These are phyloP conservation scores for Leccinum rimulosum DNA, from an alignment of 768 basidiomycete species.

Conservation along the genomic window DNA sequence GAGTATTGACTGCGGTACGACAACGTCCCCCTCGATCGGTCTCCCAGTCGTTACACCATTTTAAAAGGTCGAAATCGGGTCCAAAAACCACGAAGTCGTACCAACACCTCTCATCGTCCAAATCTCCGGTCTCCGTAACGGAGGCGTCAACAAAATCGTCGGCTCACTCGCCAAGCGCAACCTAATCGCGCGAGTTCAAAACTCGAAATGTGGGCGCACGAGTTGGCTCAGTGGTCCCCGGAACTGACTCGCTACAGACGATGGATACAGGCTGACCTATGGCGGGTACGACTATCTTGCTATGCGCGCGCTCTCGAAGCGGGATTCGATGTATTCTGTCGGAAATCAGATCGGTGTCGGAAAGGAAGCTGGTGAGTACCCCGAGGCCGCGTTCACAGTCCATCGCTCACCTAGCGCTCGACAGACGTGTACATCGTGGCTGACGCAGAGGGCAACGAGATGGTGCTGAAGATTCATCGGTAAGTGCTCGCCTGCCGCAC, in stretches of 20 bases:
- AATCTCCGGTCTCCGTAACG: constrained; percentile 88
- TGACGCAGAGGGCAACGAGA: constrained; percentile 76
- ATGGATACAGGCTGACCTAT: constrained; percentile 95
- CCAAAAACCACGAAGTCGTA: constrained; percentile 96
- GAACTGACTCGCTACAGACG: constrained; percentile 54
- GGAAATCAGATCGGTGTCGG: constrained; percentile 99
- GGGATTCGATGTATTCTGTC: constrained; percentile 85
- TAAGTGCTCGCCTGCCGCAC: constrained; percentile 26
- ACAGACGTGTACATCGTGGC: constrained; percentile 87
- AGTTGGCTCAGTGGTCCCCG: not conserved
- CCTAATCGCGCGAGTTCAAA: constrained; percentile 85
- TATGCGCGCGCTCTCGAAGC: constrained; percentile 87
- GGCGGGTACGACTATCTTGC: constrained; percentile 98
- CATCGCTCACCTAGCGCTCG: constrained; percentile 4
- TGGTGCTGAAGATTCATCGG: constrained; percentile 95
- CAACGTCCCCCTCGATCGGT: not conserved
- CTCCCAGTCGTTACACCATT: constrained; percentile 3
- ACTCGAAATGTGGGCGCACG: constrained; percentile 72
- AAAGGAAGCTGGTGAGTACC: constrained; percentile 83
- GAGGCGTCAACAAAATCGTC: constrained; percentile 91
- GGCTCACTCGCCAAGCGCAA: constrained; percentile 90
- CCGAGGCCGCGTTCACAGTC: not conserved
- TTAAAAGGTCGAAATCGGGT: constrained; percentile 89
- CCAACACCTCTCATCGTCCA: constrained; percentile 87
- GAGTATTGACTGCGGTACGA: constrained; percentile 89